Percentiles rank a stretch among this genome's conserved stretches.
Evolutionary conservation across 495 filamentous ascomycete genomes (phyloP).

Genomic region (Penicillium pulvis): DNA sequence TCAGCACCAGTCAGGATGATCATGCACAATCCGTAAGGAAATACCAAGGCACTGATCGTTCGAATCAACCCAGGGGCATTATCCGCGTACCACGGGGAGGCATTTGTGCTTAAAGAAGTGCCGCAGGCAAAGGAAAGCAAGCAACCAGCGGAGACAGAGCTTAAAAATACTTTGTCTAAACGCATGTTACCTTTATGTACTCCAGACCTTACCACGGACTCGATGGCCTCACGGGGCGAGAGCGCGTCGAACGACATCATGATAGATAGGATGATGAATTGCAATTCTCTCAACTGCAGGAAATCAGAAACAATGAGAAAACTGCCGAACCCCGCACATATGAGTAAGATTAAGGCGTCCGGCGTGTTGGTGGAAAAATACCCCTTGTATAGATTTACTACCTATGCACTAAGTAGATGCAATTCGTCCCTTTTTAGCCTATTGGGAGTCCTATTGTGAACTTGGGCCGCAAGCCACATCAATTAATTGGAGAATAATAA

Average conservation of each 20-base stretch:
- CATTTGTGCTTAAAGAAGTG: slow-evolving; percentile 51
- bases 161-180: slow-evolving; percentile 57
- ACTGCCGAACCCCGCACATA: background rate
- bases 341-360: too few species aligned
- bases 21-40: slow-evolving; percentile 60
- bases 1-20: slow-evolving; percentile 62
- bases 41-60: slow-evolving; percentile 56
- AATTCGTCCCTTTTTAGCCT: too few species aligned
- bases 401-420: too few species aligned
- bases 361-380: too few species aligned
- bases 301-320: background rate
- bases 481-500: background rate
- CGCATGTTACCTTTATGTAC: slow-evolving; percentile 54
- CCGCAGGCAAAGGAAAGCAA: slow-evolving; percentile 57
- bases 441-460: too few species aligned
- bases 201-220: slow-evolving; percentile 47
- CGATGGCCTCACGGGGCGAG: slow-evolving; percentile 48
- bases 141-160: slow-evolving; percentile 53
- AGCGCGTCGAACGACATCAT: slow-evolving; percentile 38
- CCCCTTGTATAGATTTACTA: too few species aligned
- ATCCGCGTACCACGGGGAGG: slow-evolving; percentile 60
- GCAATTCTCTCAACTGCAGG: too few species aligned
- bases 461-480: too few species aligned
- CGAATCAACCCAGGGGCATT: slow-evolving; percentile 63
- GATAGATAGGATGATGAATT: too few species aligned